Evolutionary conservation across 2,329 filamentous ascomycete species (phyloP).

Genomic region (Keithomyces neogunnii): DNA sequence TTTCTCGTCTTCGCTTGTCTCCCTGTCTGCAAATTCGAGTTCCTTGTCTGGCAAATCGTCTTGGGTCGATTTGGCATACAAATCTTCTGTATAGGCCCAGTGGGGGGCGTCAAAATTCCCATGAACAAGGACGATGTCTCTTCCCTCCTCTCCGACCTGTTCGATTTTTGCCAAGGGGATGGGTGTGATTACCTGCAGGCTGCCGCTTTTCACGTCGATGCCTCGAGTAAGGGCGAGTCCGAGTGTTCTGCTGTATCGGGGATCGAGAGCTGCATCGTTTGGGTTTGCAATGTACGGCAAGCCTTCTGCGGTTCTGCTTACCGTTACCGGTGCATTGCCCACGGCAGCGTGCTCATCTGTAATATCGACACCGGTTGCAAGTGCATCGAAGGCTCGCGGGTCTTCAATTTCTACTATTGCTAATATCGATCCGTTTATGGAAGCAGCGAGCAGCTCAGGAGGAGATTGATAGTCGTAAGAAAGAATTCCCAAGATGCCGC

Average conservation of each 20-base stretch:
- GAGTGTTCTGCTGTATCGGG: constrained; percentile 47
- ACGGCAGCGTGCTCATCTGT: constrained; percentile 1
- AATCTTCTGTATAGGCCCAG: constrained; percentile 62
- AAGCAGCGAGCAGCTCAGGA: constrained; percentile 49
- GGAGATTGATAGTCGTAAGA: constrained; percentile 59
- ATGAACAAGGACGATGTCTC: constrained; percentile 53
- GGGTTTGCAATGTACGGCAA: constrained; percentile 55
- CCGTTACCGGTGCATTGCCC: background rate
- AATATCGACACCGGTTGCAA: constrained; percentile 7
- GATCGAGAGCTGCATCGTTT: constrained; percentile 48
- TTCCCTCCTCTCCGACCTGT: constrained; percentile 29
- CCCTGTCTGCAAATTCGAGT: constrained; percentile 25
- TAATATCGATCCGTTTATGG: constrained; percentile 63
- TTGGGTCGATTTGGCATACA: constrained; percentile 31
- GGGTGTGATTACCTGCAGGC: constrained; percentile 60
- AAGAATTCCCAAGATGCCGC: constrained; percentile 56
- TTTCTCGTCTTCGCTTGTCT: constrained; percentile 22
- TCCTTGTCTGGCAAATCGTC: constrained; percentile 20
- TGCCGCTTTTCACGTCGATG: constrained; percentile 45
- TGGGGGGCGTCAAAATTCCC: constrained; percentile 60
- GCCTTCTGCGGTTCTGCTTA: constrained; percentile 31
- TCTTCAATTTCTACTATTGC: constrained; percentile 57
- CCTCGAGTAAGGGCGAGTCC: constrained; percentile 63
- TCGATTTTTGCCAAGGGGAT: constrained; percentile 33
- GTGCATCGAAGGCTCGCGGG: constrained; percentile 35